Percentiles rank a stretch among this genome's conserved stretches.
Evolutionary conservation across 1,284 basidiomycete genomes (phyloP).

Genomic region (Porodaedalea pini): DNA sequence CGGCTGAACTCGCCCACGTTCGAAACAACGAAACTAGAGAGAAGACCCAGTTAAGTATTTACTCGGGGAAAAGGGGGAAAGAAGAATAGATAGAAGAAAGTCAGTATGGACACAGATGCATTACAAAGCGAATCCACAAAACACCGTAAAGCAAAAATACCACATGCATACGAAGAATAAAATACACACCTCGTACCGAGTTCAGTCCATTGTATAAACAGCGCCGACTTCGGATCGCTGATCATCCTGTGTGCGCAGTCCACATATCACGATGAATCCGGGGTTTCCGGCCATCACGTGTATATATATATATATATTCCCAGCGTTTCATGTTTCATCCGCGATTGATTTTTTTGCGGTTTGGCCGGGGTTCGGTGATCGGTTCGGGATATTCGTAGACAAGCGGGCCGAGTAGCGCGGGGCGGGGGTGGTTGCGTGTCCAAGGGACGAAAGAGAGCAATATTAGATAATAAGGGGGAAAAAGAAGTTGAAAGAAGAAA

Average conservation of each 20-base stretch:
- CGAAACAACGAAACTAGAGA: slow-evolving; percentile 67
- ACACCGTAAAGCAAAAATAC: slow-evolving; percentile 1
- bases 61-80: neutral
- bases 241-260: slow-evolving; percentile 57
- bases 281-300: too few species aligned
- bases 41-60: neutral
- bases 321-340: too few species aligned
- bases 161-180: slow-evolving; percentile 6
- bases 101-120: too few species aligned
- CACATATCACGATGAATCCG: too few species aligned
- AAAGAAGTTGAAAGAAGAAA: slow-evolving; percentile 17
- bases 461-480: neutral
- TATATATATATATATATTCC: too few species aligned
- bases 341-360: too few species aligned
- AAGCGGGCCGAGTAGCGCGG: too few species aligned
- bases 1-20: slow-evolving; percentile 81
- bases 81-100: neutral
- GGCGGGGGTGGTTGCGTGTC: too few species aligned
- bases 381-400: too few species aligned
- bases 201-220: slow-evolving; percentile 77
- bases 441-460: too few species aligned
- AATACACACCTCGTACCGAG: slow-evolving; percentile 58
- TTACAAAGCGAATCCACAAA: too few species aligned
- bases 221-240: slow-evolving; percentile 70
- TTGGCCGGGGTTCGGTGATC: too few species aligned